Evolutionary conservation across 108 stramenopile genomes (phyloP).

Genomic region (Epipyxis sp.): DNA sequence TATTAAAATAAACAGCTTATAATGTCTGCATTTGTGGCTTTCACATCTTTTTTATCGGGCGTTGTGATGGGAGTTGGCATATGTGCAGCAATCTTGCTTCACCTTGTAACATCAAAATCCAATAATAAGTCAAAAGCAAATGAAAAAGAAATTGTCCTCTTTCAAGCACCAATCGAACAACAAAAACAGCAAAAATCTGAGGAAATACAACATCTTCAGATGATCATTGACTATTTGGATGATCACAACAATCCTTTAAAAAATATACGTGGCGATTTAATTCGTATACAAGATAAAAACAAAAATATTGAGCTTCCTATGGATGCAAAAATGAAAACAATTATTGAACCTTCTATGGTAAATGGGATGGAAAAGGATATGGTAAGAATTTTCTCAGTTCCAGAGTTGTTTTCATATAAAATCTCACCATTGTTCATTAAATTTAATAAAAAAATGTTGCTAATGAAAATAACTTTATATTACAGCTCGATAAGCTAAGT

Average conservation of each 20-base stretch:
- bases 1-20: no score
- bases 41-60: background rate
- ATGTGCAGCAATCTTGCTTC: background rate
- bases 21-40: no score
- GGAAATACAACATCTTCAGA: background rate
- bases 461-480: no score
- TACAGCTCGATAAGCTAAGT: background rate
- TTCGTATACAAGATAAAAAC: background rate
- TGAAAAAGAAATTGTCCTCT: background rate
- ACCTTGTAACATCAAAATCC: background rate
- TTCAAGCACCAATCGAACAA: background rate
- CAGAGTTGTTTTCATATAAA: no score
- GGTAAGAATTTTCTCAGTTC: no score
- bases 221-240: background rate
- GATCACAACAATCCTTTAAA: background rate
- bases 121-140: background rate
- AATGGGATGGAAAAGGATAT: background rate
- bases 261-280: background rate
- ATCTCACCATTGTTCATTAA: no score
- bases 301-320: background rate
- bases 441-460: no score
- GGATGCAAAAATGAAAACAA: conserved; percentile 10
- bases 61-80: background rate
- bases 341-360: background rate
- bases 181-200: background rate